Conservation (phyloP, 306 rosid species). For the Vicia sativa region DNA sequence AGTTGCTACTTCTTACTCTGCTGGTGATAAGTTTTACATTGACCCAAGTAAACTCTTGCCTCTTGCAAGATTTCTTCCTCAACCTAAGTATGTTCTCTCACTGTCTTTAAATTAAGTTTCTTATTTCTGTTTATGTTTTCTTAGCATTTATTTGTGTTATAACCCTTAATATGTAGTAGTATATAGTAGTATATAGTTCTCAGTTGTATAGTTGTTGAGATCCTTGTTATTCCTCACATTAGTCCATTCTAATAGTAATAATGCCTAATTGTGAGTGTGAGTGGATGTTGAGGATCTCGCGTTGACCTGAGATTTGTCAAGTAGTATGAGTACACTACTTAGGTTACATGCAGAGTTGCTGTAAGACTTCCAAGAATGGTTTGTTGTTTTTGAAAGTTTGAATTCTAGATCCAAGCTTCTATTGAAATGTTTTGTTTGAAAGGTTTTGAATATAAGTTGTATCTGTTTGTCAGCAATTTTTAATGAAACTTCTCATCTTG, state of each 20-base stretch:
- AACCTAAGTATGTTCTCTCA: slow-evolving; percentile 72
- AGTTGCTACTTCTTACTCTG: slow-evolving; percentile 76
- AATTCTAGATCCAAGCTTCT: slow-evolving; percentile 5
- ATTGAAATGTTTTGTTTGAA: slow-evolving; percentile 5
- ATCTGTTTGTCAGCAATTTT: too few species aligned
- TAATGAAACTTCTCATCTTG: too few species aligned
- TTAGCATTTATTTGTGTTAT: too few species aligned
- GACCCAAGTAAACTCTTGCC: slow-evolving; percentile 94
- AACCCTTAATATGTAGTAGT: too few species aligned
- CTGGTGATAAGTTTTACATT: slow-evolving; percentile 87
- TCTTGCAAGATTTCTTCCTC: slow-evolving; percentile 93
- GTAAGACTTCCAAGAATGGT: neutral
- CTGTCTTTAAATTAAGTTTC: neutral
- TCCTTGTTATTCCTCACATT: neutral
- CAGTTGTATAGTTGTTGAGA: neutral
- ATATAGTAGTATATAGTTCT: too few species aligned
- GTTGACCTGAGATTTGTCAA: neutral
- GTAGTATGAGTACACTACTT: neutral
- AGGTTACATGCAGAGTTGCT: neutral
- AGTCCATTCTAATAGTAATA: neutral
- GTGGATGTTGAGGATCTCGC: neutral
- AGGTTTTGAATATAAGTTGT: too few species aligned
- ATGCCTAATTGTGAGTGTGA: neutral
- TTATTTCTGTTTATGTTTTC: too few species aligned
- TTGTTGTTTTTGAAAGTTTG: neutral